A percentile compares a stretch with the other conserved stretches of the same genome.
phyloP scores from a whole-genome alignment of 169 alveolate species.

The Amoebophrya sp. region DNA sequence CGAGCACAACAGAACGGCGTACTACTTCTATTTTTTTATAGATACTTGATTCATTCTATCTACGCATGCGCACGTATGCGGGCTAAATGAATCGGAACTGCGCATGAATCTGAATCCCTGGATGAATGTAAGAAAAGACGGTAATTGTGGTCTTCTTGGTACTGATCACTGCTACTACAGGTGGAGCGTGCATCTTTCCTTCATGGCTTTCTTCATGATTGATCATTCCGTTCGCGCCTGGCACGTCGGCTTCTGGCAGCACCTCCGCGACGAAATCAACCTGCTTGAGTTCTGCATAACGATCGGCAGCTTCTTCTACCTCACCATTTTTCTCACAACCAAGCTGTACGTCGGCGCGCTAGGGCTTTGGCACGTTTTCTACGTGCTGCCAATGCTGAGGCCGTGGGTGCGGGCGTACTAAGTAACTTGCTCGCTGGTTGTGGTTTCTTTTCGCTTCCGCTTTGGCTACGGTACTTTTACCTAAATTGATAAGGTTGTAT shows the following conservation, averaged over 20 bases:
- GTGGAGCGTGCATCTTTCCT: not conserved
- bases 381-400: not conserved
- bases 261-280: not conserved
- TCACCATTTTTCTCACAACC: not conserved
- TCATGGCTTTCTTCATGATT: not conserved
- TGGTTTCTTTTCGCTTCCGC: too few species aligned
- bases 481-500: not conserved
- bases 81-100: too few species aligned
- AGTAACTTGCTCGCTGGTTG: too few species aligned
- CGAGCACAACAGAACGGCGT: not conserved
- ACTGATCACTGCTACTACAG: not conserved
- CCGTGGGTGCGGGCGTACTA: not conserved
- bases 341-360: not conserved
- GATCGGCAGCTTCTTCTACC: not conserved
- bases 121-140: too few species aligned
- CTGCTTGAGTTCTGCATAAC: not conserved
- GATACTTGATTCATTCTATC: not conserved
- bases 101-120: too few species aligned
- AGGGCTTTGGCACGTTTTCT: not conserved
- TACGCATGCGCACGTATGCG: too few species aligned
- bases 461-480: not conserved
- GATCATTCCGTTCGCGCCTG: not conserved
- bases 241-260: not conserved
- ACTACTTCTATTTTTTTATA: not conserved
- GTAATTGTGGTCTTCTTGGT: not conserved